Evolutionary conservation across 768 basidiomycete genomes (phyloP).

Genomic region (Rhizopogon rudus): DNA sequence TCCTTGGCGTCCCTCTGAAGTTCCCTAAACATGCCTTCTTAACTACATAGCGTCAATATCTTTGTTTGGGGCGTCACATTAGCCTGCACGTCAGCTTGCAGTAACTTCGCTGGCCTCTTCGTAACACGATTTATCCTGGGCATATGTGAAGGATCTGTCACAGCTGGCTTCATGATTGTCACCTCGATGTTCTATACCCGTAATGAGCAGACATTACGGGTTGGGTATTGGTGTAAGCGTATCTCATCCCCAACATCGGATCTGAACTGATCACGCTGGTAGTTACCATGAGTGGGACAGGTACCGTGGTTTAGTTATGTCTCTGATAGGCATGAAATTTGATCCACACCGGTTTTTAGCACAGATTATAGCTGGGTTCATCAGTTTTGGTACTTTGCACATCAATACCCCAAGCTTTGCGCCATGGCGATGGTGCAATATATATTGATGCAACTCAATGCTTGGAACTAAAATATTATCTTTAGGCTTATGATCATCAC

Average conservation of each 20-base stretch:
- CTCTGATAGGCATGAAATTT: not conserved
- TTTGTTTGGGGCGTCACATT: slow-evolving; percentile 61
- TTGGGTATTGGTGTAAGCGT: slow-evolving; percentile 73
- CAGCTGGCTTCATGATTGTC: slow-evolving; percentile 74
- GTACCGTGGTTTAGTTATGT: slow-evolving; percentile 21
- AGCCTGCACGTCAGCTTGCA: slow-evolving; percentile 64
- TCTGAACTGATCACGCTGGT: not conserved
- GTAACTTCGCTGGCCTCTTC: slow-evolving; percentile 60
- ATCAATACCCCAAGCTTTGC: slow-evolving; percentile 52
- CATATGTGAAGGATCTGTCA: slow-evolving; percentile 67
- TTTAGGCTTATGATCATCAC: slow-evolving; percentile 67
- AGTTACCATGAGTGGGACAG: slow-evolving; percentile 77
- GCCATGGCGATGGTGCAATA: slow-evolving; percentile 65
- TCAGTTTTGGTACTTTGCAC: slow-evolving; percentile 62
- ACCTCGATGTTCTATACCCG: slow-evolving; percentile 77
- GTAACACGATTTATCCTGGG: slow-evolving; percentile 62
- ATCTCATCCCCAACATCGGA: not conserved
- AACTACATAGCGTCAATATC: slow-evolving; percentile 50
- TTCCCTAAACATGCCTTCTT: not conserved
- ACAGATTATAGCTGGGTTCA: slow-evolving; percentile 66
- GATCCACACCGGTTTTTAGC: slow-evolving; percentile 32
- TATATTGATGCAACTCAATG: not conserved
- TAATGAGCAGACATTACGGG: slow-evolving; percentile 59
- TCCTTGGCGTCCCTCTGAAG: not conserved
- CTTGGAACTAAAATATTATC: slow-evolving; percentile 1